phyloP scores from a whole-genome alignment of 768 basidiomycete species.

The Boletus edulis region DNA sequence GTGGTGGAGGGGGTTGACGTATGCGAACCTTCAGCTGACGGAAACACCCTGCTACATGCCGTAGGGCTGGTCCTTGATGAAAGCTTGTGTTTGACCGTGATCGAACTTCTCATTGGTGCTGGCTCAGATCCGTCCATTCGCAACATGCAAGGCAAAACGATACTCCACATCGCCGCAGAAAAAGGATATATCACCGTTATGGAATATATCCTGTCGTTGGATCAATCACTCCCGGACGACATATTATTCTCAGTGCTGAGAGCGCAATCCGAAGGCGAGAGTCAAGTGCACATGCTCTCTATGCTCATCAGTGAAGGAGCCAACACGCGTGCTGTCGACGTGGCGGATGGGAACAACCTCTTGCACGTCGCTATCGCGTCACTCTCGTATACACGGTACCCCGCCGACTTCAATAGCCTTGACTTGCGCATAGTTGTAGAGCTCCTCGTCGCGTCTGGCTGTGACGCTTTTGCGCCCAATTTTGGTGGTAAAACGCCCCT shows the following conservation, averaged over 20 bases:
- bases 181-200: neutral
- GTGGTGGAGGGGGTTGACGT: neutral
- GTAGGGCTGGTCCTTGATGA: no score
- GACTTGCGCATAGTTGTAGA: neutral
- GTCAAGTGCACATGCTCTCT: neutral
- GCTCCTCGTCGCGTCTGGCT: neutral
- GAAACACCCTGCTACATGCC: neutral
- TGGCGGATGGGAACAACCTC: neutral
- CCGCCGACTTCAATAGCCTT: no score
- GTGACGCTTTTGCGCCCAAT: neutral
- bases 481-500: neutral
- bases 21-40: neutral
- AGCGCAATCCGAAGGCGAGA: neutral
- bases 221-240: neutral
- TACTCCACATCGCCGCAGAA: slow-evolving; percentile 4
- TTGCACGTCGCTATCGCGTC: neutral
- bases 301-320: neutral
- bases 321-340: neutral
- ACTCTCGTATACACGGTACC: no score
- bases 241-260: slow-evolving; percentile 1
- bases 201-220: neutral
- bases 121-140: slow-evolving; percentile 1
- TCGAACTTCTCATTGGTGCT: neutral
- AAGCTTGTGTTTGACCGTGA: no score
- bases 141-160: neutral